A percentile compares a stretch with the other conserved stretches of the same genome.
These are phyloP conservation scores for Daldinia eschscholtzii DNA, from an alignment of 2,329 filamentous ascomycete genomes.

Conservation along the genomic window DNA sequence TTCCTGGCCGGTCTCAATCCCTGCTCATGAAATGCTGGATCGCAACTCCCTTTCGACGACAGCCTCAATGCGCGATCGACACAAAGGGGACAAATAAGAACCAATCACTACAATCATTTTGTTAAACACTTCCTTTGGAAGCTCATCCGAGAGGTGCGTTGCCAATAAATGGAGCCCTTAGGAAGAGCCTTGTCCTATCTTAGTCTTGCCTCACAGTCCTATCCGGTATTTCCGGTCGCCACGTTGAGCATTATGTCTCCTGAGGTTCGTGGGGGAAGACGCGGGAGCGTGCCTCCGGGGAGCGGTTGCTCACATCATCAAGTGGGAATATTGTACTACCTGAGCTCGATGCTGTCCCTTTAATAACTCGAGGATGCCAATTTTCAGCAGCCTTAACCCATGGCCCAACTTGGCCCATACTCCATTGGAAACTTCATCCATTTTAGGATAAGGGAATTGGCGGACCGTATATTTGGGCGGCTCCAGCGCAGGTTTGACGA, in stretches of 20 bases:
- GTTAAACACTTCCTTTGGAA: conserved; percentile 25
- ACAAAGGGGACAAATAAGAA: conserved; percentile 7
- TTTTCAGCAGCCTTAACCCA: conserved; percentile 2
- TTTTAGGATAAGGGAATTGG: conserved; percentile 22
- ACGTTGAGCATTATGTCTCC: conserved; percentile 35
- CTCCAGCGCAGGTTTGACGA: conserved; percentile 26
- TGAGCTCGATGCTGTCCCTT: conserved; percentile 16
- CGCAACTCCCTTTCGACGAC: conserved; percentile 24
- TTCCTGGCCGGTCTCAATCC: conserved; percentile 31
- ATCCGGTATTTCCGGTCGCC: conserved; percentile 38
- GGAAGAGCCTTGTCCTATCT: conserved; percentile 29
- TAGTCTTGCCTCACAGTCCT: conserved; percentile 27
- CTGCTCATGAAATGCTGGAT: conserved; percentile 18
- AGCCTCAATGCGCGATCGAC: conserved; percentile 34
- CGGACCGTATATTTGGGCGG: conserved; percentile 7
- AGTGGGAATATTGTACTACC: conserved; percentile 21
- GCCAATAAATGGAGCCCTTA: conserved; percentile 28
- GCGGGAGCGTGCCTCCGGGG: conserved; percentile 16
- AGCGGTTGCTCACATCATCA: conserved; percentile 18
- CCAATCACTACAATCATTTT: conserved; percentile 26
- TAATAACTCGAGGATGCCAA: conserved; percentile 13
- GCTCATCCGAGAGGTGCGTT: conserved; percentile 30
- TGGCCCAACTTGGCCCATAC: conserved; percentile 8
- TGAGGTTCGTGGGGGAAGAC: conserved; percentile 34
- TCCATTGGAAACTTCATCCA: conserved; percentile 18